Conservation (phyloP, 495 filamentous ascomycete genomes). For the Coniosporium apollinis region DNA sequence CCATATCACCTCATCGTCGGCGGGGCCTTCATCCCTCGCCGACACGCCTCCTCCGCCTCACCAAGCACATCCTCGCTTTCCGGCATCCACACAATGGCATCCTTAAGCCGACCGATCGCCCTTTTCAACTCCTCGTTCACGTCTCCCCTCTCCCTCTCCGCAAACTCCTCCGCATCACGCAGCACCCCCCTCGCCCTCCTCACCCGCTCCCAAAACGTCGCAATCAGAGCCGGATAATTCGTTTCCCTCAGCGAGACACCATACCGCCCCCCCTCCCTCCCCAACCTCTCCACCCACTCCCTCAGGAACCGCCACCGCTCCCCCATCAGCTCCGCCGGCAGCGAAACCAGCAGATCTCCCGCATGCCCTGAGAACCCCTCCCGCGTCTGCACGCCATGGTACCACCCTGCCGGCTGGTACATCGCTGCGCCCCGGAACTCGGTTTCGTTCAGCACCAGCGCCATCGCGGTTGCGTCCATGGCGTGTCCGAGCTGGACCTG, state of each 20-base stretch:
- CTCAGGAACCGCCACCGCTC: slow-evolving; percentile 12
- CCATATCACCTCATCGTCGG: too few relatives aligned
- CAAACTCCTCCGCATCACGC: neutral
- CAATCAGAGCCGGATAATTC: slow-evolving; percentile 7
- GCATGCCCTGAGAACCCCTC: slow-evolving; percentile 19
- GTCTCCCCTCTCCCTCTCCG: too few relatives aligned
- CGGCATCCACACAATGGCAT: too few relatives aligned
- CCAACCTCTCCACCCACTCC: slow-evolving; percentile 4
- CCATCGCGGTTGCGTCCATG: slow-evolving; percentile 24
- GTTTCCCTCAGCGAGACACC: slow-evolving; percentile 8
- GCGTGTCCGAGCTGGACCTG: slow-evolving; percentile 16
- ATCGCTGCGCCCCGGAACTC: slow-evolving; percentile 16
- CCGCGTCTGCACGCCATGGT: slow-evolving; percentile 21
- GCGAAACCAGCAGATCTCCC: slow-evolving; percentile 25
- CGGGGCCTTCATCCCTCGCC: too few relatives aligned
- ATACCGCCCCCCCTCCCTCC: slow-evolving; percentile 2
- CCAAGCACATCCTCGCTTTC: too few relatives aligned
- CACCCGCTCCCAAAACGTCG: slow-evolving; percentile 6
- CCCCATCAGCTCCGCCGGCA: slow-evolving; percentile 20
- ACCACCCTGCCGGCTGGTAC: slow-evolving; percentile 27
- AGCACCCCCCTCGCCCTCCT: slow-evolving; percentile 2
- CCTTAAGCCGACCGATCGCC: too few relatives aligned
- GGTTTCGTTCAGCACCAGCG: slow-evolving; percentile 17
- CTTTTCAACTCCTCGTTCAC: too few relatives aligned
- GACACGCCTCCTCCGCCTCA: too few relatives aligned